phyloP scores from a whole-genome alignment of 805 yeast genomes.

The Kuraishia cidri region DNA sequence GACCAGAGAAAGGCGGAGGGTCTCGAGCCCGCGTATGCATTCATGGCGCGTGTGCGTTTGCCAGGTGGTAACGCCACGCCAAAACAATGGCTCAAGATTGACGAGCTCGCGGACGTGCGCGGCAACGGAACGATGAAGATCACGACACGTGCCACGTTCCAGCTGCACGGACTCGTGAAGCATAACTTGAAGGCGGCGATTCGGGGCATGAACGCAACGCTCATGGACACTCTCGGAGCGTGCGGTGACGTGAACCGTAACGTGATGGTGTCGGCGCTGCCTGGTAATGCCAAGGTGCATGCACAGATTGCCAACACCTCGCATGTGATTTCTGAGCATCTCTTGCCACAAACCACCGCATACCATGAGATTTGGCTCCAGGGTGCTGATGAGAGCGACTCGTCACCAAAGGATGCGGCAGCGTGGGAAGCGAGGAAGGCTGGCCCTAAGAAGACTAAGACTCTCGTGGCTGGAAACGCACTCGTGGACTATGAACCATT shows the following conservation, averaged over 20 bases:
- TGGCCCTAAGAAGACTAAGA: conserved; percentile 77
- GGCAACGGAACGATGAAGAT: conserved; percentile 93
- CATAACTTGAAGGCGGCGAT: conserved; percentile 83
- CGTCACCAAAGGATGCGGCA: conserved; percentile 50
- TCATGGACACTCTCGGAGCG: conserved; percentile 93
- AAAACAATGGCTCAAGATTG: conserved; percentile 80
- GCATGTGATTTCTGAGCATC: conserved; percentile 61
- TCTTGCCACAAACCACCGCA: conserved; percentile 88
- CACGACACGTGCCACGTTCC: conserved; percentile 96
- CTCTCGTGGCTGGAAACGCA: conserved; percentile 80
- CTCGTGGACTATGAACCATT: conserved; percentile 79
- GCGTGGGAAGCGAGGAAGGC: conserved; percentile 56
- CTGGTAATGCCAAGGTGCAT: conserved; percentile 77
- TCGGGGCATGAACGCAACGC: conserved; percentile 83
- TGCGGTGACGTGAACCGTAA: conserved; percentile 98
- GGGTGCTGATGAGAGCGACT: conserved; percentile 69
- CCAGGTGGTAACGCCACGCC: conserved; percentile 92
- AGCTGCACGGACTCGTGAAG: conserved; percentile 90
- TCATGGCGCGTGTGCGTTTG: conserved; percentile 92
- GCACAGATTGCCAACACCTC: conserved; percentile 61
- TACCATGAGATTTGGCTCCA: conserved; percentile 96
- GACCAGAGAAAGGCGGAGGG: conserved; percentile 91
- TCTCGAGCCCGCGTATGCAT: conserved; percentile 90
- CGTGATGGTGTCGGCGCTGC: conserved; percentile 88
- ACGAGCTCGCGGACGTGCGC: conserved; percentile 67